Evolutionary conservation across 352 stramenopile species (phyloP), one percentile per base, ranked within the genome.

Genomic region (Hyaloperonospora arabidopsidis): DNA sequence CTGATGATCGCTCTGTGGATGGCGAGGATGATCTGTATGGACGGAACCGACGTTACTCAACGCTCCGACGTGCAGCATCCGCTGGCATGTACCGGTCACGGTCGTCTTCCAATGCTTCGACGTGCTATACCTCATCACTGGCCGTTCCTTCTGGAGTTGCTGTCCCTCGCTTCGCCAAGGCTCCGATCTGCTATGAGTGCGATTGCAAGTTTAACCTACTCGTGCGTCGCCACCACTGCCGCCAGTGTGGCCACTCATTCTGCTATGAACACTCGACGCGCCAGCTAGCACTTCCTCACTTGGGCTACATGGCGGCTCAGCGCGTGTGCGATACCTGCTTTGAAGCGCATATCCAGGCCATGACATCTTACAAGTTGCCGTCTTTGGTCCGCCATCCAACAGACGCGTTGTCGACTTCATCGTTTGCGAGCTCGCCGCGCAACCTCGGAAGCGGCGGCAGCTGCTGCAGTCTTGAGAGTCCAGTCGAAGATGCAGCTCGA

Each of bases 261-360:
- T 94, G 84, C 67, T 89, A 76, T 43, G 81, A 91, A 52, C 82
- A 92, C 68, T 91, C 81, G 57, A 87, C 76, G 19, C 68, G 80
- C 11, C 80, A 82, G 52, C 48, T 91, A 52, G 61, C 68, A 36
- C 73, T 94, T 18, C 67, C 78, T 32, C 70, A 70, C 11, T 67
- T 89, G 23, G 84, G 84, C 28, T 92, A 92, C 61, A 68, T 65
- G 52, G 69, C 87, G 43, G 72, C 74, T 17, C 77, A 90, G 63
- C 81, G 84, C 46, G 84, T 94, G 57, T 94, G 84, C 49, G 82
- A 94, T 66, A 68, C 72, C 39, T 94, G 84, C 69, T 94, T 92
- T 50, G 84, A 91, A 50, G 28, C 47, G 25, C 65, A 78, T 43
- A 65, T 84, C 49, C 61, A 72, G 39, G 67, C 68, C 13, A 53